Percentiles rank a stretch among this genome's conserved stretches.
Evolutionary conservation across 192 early-diverging fungal genomes (phyloP).

Genomic region (Coemansia sp.): DNA sequence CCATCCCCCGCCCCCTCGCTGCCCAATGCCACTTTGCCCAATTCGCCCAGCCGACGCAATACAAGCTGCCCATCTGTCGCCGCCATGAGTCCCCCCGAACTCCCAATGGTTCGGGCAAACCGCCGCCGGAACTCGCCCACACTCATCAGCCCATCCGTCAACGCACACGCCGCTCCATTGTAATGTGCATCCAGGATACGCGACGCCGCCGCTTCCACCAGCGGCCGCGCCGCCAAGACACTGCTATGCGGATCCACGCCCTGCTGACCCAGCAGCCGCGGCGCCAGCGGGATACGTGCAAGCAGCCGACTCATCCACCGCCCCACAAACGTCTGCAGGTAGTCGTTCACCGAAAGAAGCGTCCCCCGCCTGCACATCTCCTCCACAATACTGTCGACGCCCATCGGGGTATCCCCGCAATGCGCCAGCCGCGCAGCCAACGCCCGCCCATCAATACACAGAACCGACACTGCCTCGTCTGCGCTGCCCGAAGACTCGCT

Average conservation of each 20-base stretch:
- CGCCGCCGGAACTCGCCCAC: constrained; percentile 15
- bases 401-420: constrained; percentile 34
- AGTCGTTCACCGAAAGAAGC: constrained; percentile 2
- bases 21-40: background rate
- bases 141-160: constrained; percentile 27
- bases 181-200: constrained; percentile 19
- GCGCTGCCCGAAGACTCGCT: no score
- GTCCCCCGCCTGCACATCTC: constrained; percentile 5
- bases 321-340: constrained; percentile 5
- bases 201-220: constrained; percentile 1
- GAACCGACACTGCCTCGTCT: constrained; percentile 14
- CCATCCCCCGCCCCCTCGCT: background rate
- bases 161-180: constrained; percentile 1
- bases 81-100: no score
- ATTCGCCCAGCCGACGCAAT: constrained; percentile 9
- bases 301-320: constrained; percentile 8
- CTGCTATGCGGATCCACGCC: background rate
- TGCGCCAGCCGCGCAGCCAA: constrained; percentile 14
- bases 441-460: constrained; percentile 7
- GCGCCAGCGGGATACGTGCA: constrained; percentile 2
- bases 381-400: constrained; percentile 10
- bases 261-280: background rate
- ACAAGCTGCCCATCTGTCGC: constrained; percentile 7
- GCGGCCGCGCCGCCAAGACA: constrained; percentile 2
- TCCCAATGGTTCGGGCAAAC: background rate